phyloP scores from a whole-genome alignment of 129 eudicot genomes.

The Tagetes erecta region DNA sequence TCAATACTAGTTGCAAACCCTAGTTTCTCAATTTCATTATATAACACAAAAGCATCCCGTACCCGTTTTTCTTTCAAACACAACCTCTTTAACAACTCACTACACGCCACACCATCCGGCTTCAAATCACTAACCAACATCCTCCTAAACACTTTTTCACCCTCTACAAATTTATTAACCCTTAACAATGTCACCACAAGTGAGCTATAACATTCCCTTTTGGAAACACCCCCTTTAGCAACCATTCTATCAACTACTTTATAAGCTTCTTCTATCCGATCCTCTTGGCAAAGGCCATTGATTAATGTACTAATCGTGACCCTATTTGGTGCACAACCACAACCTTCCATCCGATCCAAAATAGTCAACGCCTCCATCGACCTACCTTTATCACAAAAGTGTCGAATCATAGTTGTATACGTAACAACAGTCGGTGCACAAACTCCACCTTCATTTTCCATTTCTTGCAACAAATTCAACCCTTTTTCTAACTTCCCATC shows the following conservation, averaged over 20 bases:
- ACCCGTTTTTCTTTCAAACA: slow-evolving; percentile 48
- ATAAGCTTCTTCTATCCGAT: slow-evolving; percentile 58
- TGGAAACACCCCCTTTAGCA: slow-evolving; percentile 35
- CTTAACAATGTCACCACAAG: slow-evolving; percentile 58
- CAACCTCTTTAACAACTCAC: slow-evolving; percentile 45
- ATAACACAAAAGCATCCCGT: slow-evolving; percentile 57
- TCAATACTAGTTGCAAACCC: slow-evolving; percentile 51
- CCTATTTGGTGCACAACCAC: slow-evolving; percentile 57
- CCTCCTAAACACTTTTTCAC: slow-evolving; percentile 62
- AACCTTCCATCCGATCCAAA: slow-evolving; percentile 63
- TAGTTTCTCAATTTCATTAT: slow-evolving; percentile 48
- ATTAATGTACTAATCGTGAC: slow-evolving; percentile 50
- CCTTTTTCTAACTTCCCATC: slow-evolving; percentile 61
- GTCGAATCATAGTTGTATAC: slow-evolving; percentile 57
- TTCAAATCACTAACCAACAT: slow-evolving; percentile 62
- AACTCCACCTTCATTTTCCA: slow-evolving; percentile 66
- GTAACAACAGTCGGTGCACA: slow-evolving; percentile 69
- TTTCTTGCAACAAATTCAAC: slow-evolving; percentile 53
- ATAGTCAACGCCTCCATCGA: slow-evolving; percentile 52
- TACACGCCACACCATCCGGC: slow-evolving; percentile 68
- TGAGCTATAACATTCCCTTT: slow-evolving; percentile 63
- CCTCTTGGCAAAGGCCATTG: slow-evolving; percentile 62
- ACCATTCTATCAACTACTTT: slow-evolving; percentile 52
- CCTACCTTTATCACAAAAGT: slow-evolving; percentile 59
- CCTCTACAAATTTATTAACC: slow-evolving; percentile 46